Evolutionary conservation across 495 filamentous ascomycete genomes (phyloP), one percentile per base, ranked within the genome.

Genomic region (Rostrohypoxylon terebratum): DNA sequence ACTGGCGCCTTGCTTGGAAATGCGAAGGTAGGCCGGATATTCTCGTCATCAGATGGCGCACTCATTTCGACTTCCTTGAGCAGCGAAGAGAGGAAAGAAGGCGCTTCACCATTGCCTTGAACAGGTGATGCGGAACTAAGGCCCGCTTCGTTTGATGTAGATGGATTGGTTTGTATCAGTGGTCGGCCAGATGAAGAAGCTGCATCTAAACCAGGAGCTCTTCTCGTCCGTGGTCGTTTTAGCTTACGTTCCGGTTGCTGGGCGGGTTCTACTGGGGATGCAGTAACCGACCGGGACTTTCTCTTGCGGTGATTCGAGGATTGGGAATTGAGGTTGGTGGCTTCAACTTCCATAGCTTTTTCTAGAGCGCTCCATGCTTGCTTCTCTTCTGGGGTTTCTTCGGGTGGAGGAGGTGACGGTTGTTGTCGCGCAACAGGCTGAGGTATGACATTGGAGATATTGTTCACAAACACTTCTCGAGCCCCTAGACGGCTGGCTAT

Each of bases 321-420:
- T 7, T 62, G 40, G 10, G 57, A 64, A 50, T 80, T 83, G 13
- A 80, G 69, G n/a, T 65, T 69, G 58, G 91, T 88, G 25, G 20
- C 36, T 18, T 59, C 36, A 14, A 90, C 85, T 33, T 94, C 90
- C 73, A 91, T 88, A 38, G 93, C 93, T 69, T 89, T 92, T 70
- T 98, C 94, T 62, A 97, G 90, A 20, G 90, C 93, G 59, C 94
- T 93, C 94, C 94, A 98, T 10, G 94, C 94, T 31, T 88, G 86
- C 68, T 90, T 86, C 75, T 96, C 94, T 63, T 97, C 93, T 10
- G 89, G 82, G 0, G 91, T 90, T 79, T 94, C 91, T 10, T 86
- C 86, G 36, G 88, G 71, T 4, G 74, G 72, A 20, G 65, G 47
- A 65, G 75, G 68, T 21, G 71, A 45, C 20, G 42, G 42, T 20